phyloP scores from a whole-genome alignment of 495 filamentous ascomycete genomes.

The Entonaema liquescens region DNA sequence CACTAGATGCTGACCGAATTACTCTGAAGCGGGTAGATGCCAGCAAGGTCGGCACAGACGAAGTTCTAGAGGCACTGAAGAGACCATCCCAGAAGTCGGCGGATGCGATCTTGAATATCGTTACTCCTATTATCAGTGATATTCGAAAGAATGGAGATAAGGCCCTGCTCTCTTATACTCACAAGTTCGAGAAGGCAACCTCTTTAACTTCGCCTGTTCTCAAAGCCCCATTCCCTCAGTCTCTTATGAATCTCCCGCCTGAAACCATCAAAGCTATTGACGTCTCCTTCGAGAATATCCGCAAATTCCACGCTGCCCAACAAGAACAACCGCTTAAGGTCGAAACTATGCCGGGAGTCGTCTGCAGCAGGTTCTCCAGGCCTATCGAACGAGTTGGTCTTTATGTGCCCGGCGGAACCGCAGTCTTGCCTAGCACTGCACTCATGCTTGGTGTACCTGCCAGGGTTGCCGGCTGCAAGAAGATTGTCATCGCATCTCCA shows the following conservation, averaged over 20 bases:
- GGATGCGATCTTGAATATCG: constrained; percentile 87
- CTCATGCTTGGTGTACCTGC: constrained; percentile 98
- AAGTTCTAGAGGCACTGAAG: constrained; percentile 75
- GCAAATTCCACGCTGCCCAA: constrained; percentile 91
- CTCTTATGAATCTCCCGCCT: constrained; percentile 81
- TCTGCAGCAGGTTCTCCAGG: constrained; percentile 91
- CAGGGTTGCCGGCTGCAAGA: constrained; percentile 96
- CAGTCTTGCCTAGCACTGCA: constrained; percentile 92
- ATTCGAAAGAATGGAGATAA: constrained; percentile 83
- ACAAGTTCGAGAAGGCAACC: constrained; percentile 96
- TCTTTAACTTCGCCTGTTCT: constrained; percentile 89
- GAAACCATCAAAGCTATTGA: constrained; percentile 94
- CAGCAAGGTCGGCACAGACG: constrained; percentile 63
- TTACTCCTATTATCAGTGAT: constrained; percentile 88
- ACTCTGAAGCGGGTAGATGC: constrained; percentile 82
- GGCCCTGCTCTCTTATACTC: constrained; percentile 88
- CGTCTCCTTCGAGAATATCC: constrained; percentile 90
- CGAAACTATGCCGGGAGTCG: constrained; percentile 96
- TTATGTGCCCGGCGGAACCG: constrained; percentile 95
- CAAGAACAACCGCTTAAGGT: constrained; percentile 81
- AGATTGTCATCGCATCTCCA: constrained; percentile 91
- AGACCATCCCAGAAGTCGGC: constrained; percentile 92
- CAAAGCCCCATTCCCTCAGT: constrained; percentile 81
- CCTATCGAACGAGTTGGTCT: constrained; percentile 94
- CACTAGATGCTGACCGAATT: constrained; percentile 69